Base-by-base conservation (phyloP, 163 green algal genomes). In the Scenedesmus sp. region DNA sequence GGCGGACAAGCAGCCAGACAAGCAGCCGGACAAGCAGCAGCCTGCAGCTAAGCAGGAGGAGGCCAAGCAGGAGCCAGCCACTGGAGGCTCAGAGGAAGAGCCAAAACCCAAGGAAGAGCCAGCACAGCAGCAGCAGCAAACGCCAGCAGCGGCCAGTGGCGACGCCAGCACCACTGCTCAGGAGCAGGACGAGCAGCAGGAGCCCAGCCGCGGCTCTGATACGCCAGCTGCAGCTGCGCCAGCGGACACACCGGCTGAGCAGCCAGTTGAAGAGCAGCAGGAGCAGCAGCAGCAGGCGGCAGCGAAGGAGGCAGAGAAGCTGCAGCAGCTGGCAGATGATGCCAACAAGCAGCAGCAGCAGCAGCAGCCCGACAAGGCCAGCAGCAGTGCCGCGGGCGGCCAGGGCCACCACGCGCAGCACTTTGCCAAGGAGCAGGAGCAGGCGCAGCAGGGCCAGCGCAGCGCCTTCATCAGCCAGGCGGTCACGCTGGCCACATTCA, bases 391-490 rank as follows among this genome's bases (percentile, higher is more conserved):
- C 34, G 34, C 8, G 3, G 10, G 34, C 18, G 76, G 57, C 8
- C 34, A 1, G 34, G 34, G 76, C 34, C 54, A 87, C 20, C 82
- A 87, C 54, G 55, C 7, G 82, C 82, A 87, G 54, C 82, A 87
- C 55, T 67, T 46, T 54, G 55, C 55, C 55, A 67, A 59, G 67
- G 52, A 34, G 8, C 18, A 91, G 55, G 87, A 87, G 88, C 74
- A 73, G 76, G 16, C 52, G 60, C 79, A 92, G 88, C 79, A 88
- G 62, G 26, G 79, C 2, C 59, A 81, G 60, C 79, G 88, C 26
- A 86, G 20, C 26, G 88, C 79, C 6, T 83, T 92, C 34, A n/a
- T 88, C 18, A 57, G 79, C 26, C 88, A 92, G 74, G 88, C 88
- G n/a, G 23, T 88, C 79, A 82, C 59, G 4, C 16, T 82, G 8